Evolutionary conservation across 805 yeast genomes (phyloP).

Genomic region (Huiozyma sinensis): DNA sequence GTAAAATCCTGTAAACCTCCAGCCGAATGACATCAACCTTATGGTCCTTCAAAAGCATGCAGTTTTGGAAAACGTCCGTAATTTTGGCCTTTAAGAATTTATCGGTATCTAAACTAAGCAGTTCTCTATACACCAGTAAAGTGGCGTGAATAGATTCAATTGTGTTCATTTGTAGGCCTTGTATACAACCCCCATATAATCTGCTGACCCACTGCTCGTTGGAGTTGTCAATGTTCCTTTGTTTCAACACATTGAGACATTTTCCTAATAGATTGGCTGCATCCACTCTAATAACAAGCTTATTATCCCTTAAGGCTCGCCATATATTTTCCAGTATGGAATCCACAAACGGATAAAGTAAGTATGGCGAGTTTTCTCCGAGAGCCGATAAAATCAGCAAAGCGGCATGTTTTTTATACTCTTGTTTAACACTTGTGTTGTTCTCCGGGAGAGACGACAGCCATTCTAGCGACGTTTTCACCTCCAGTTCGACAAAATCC

Average conservation of each 20-base stretch:
- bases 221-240: constrained; percentile 61
- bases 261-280: constrained; percentile 72
- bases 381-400: constrained; percentile 70
- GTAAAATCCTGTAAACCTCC: constrained; percentile 76
- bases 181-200: constrained; percentile 57
- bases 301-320: constrained; percentile 77
- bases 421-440: constrained; percentile 56
- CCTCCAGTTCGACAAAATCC: constrained; percentile 87
- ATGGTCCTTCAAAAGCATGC: constrained; percentile 67
- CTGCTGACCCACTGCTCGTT: constrained; percentile 60
- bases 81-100: constrained; percentile 60
- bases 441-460: constrained; percentile 44
- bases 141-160: constrained; percentile 82
- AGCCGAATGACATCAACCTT: constrained; percentile 65
- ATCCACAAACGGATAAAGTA: constrained; percentile 66
- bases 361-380: constrained; percentile 79
- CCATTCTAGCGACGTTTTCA: constrained; percentile 84
- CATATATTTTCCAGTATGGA: constrained; percentile 75
- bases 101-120: constrained; percentile 55
- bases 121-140: constrained; percentile 68
- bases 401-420: constrained; percentile 83
- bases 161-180: constrained; percentile 41
- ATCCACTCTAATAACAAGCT: constrained; percentile 63
- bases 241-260: constrained; percentile 69
- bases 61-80: constrained; percentile 65